Evolutionary conservation across 148 eudicot species (phyloP), one percentile per base, ranked within the genome.

Genomic region (Chenopodium suecicum): DNA sequence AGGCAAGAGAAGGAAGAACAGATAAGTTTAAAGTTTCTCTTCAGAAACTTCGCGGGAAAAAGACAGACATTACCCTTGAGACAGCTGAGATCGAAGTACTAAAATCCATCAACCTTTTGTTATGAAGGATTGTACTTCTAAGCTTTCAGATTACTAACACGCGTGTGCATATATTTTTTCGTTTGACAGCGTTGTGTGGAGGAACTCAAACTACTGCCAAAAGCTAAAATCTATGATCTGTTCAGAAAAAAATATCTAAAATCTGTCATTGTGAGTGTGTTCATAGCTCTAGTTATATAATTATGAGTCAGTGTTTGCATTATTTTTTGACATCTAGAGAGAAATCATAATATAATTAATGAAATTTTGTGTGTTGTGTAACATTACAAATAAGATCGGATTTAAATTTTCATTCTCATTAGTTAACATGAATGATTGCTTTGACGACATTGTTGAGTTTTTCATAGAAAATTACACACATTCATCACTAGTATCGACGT

Each of bases 81-180:
- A 91, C 94, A 73, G 91, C 90, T 78, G 98, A 92, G 88, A 95
- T 94, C 78, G 88, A 89, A 79, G 97, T 91, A 82, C 44, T 37
- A 37, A 37, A 37, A 5, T 5, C 0, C 44, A 37, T 37, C 44
- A 37, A 37, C 44, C 44, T 34, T 37, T 37, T 37, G 44, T 37
- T 37, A 0, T 37, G 44, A 34, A 31, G 48, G 0, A 32, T n/a
- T 74, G 31, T 0, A 29, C 27, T 41, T 44, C 10, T 3, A 0
- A 13, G 41, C 1, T 69, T 37, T 37, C 41, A 37, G 44, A 37
- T 6, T 37, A 37, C 44, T 37, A 37, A 37, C 0, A 37, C 7
- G 44, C 44, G 44, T 37, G 7, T 37, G 44, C 37, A 75, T 73
- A 5, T 76, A 65, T 47, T 80, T 19, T 23, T 37, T 50, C 64